Conservation (phyloP, 176 grass and related monocot genomes). For the Alloteropsis semialata region DNA sequence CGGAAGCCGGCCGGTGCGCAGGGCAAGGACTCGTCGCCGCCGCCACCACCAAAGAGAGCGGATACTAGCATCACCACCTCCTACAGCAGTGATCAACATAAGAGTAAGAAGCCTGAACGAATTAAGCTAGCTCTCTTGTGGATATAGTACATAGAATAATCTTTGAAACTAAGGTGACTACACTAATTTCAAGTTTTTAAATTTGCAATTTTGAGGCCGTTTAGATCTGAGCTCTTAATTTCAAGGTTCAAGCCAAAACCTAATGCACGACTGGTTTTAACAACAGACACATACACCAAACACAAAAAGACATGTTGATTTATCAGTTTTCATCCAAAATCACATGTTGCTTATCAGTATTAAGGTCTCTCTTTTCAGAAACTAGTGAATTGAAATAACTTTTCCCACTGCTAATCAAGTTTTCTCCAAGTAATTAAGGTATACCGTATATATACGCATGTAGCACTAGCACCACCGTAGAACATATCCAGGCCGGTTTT, state of each 20-base stretch:
- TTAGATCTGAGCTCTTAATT: neutral
- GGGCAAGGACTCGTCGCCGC: neutral
- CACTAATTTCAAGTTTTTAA: too few relatives aligned
- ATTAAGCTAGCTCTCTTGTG: neutral
- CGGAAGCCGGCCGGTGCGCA: slow-evolving; percentile 40
- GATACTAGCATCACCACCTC: slow-evolving; percentile 12
- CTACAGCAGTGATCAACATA: slow-evolving; percentile 7
- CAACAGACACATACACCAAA: too few relatives aligned
- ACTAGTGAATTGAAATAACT: neutral
- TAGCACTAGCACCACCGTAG: neutral
- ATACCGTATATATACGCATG: neutral
- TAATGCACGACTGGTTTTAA: neutral
- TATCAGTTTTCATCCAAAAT: neutral
- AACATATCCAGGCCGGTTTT: neutral
- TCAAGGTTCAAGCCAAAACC: neutral
- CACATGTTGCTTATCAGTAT: neutral
- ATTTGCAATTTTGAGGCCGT: neutral
- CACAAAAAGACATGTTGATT: too few relatives aligned
- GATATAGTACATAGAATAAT: too few relatives aligned
- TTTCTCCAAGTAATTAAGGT: too few relatives aligned
- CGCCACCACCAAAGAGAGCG: slow-evolving; percentile 13
- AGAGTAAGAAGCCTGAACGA: slow-evolving; percentile 13
- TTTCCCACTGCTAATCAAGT: neutral
- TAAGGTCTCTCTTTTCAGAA: neutral
- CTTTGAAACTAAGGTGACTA: neutral